Conservation (phyloP, 306 rosid genomes). For the apple (Malus domestica) region ASM211411v1 NC_041801.1:25941501-25942000, state of each 20-base stretch:
- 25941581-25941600: conserved; percentile 51
- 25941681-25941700: conserved; percentile 1
- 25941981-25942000: background rate
- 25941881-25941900: background rate
- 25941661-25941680: conserved; percentile 1
- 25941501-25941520: conserved; percentile 15
- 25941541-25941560: conserved; percentile 23
- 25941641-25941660: conserved; percentile 9
- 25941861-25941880: background rate
- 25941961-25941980: background rate
- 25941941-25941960: background rate
- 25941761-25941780: background rate
- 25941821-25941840: background rate
- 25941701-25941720: background rate
- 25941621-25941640: conserved; percentile 12
- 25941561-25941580: conserved; percentile 20
- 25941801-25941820: background rate
- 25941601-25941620: conserved; percentile 45
- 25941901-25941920: background rate
- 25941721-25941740: background rate
- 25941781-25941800: background rate
- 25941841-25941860: background rate
- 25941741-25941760: background rate
- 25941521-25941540: conserved; percentile 19
- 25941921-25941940: background rate